Evolutionary conservation across 768 basidiomycete species (phyloP).

Genomic region (Phanerodontia chrysosporium): DNA sequence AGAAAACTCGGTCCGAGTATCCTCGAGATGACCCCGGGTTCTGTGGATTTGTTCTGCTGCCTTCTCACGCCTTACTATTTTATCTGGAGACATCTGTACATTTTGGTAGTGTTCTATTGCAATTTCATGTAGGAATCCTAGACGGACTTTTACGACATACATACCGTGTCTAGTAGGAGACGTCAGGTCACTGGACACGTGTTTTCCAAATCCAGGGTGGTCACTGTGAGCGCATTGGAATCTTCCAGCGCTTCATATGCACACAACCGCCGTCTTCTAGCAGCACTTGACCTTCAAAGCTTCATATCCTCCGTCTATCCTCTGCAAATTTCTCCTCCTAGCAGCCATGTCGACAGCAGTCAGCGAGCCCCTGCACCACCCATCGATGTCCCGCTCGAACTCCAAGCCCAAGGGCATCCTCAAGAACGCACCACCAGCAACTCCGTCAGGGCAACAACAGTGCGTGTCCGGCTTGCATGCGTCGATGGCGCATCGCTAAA

Average conservation of each 20-base stretch:
- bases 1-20: slow-evolving; percentile 9
- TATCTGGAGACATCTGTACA: slow-evolving; percentile 9
- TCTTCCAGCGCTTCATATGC: slow-evolving; percentile 5
- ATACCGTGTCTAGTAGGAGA: neutral
- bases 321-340: neutral
- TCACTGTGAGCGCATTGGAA: slow-evolving; percentile 7
- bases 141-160: neutral
- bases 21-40: neutral
- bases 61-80: neutral
- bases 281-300: neutral
- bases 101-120: neutral
- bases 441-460: slow-evolving; percentile 42
- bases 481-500: slow-evolving; percentile 10
- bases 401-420: slow-evolving; percentile 82
- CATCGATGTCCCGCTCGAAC: slow-evolving; percentile 50
- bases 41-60: neutral
- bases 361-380: slow-evolving; percentile 30
- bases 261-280: neutral
- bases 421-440: slow-evolving; percentile 67
- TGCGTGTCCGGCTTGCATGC: slow-evolving; percentile 28
- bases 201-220: slow-evolving; percentile 10
- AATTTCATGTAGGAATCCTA: neutral
- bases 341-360: slow-evolving; percentile 12
- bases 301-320: neutral
- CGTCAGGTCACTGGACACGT: slow-evolving; percentile 6